phyloP scores from a whole-genome alignment of 192 early-diverging fungal species.

The Rhizoclosmatium globosum region DNA sequence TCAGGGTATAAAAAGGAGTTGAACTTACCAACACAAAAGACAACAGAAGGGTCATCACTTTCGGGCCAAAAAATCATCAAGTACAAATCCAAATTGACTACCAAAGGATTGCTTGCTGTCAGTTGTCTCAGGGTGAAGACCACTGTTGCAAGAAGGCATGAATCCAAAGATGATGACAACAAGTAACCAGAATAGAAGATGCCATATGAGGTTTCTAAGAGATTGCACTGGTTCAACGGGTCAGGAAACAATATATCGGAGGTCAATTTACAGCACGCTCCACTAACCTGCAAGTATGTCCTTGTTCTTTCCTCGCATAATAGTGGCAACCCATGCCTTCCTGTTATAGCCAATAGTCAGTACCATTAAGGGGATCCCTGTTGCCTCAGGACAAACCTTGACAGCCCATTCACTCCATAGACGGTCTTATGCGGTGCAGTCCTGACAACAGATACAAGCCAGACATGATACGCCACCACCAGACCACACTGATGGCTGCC shows the following conservation, averaged over 20 bases:
- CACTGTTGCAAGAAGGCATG: conserved; percentile 45
- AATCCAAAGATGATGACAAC: conserved; percentile 40
- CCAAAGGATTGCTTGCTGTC: conserved; percentile 21
- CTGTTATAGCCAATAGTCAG: not conserved
- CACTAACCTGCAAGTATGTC: conserved; percentile 43
- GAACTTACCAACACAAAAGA: conserved; percentile 3
- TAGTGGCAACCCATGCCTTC: conserved; percentile 46
- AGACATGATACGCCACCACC: conserved; percentile 40
- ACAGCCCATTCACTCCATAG: conserved; percentile 39
- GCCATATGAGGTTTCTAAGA: conserved; percentile 55
- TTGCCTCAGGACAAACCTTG: conserved; percentile 9
- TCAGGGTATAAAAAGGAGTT: too few relatives aligned
- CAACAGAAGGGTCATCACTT: conserved; percentile 28
- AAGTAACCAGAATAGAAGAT: conserved; percentile 45
- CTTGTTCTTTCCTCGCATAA: conserved; percentile 48
- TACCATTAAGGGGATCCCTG: not conserved
- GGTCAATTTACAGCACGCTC: not conserved
- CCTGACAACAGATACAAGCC: conserved; percentile 32
- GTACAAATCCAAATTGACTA: conserved; percentile 28
- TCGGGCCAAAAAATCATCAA: conserved; percentile 35
- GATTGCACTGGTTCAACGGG: conserved; percentile 38
- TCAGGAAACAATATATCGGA: not conserved
- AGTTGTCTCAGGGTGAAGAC: conserved; percentile 18
- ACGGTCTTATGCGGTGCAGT: conserved; percentile 41
- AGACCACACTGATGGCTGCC: conserved; percentile 22